Evolutionary conservation across 371 early-diverging fungal genomes (phyloP), one percentile per base, ranked within the genome.

Genomic region (Circinella minor): DNA sequence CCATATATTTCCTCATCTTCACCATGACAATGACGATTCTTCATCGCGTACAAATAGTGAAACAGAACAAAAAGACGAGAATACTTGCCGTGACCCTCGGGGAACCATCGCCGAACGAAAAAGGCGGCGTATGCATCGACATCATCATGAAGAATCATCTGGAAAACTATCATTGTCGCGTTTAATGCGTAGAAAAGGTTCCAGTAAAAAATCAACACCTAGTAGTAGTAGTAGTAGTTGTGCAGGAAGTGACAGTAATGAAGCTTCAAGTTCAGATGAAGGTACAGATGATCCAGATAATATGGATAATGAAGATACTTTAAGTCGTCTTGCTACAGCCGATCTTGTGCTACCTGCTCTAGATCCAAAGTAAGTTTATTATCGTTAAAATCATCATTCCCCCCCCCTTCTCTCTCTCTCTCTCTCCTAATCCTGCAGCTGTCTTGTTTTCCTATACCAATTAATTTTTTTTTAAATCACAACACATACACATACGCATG

Each of bases 281-380:
- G 51, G 15, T 14, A 51, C 51, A 51, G 51, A 51, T 51, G n/a
- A n/a, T 51, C 14, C 17, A 9, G 47, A 61, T 39, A n/a, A 15
- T 11, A 49, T 48, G 13, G 54, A 65, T 37, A 54, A 65, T n/a
- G 65, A 48, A 9, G 65, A 65, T 51, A 36, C 14, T 6, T 49
- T 65, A 7, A 37, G 37, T 9, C 67, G 49, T 57, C 27, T 61
- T 34, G 54, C 63, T 6, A 60, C 67, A 18, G 60, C 72, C 15
- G 73, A 81, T 55, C 68, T 84, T 20, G 80, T 84, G 47, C 74
- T 84, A 66, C 82, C 81, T 14, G 80, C 79, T 54, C 65, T 84
- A 36, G 82, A 84, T 70, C 84, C 80, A 70, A 77, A 70, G 84
- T 81, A 79, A 69, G 65, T 66, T 46, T 36, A 27, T 27, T 27